Evolutionary conservation across 768 basidiomycete species (phyloP).

Genomic region (Trichaptum fuscoviolaceum): DNA sequence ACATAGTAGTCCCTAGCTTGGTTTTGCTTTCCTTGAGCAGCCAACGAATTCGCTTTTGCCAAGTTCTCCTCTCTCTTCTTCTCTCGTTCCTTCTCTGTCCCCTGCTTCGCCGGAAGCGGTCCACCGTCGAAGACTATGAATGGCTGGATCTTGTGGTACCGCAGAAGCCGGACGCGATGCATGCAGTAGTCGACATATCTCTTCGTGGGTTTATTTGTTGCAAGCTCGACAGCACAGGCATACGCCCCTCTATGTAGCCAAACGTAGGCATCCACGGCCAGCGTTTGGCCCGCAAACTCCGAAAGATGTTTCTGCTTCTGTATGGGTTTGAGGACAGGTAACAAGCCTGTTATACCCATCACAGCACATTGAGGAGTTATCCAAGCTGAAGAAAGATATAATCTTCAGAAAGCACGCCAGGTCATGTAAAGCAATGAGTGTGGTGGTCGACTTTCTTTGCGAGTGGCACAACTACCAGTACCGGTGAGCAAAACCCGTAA

Average conservation of each 20-base stretch:
- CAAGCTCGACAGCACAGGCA: conserved; percentile 86
- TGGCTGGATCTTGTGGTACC: conserved; percentile 79
- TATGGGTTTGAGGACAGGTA: conserved; percentile 88
- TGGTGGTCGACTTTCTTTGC: neutral
- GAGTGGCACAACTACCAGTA: neutral
- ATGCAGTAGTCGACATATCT: conserved; percentile 97
- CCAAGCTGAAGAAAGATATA: neutral
- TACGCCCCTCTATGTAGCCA: conserved; percentile 90
- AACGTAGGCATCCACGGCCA: conserved; percentile 94
- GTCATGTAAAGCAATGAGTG: neutral
- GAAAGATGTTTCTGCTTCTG: conserved; percentile 73
- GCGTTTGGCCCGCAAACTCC: conserved; percentile 75
- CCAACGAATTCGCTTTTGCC: conserved; percentile 63
- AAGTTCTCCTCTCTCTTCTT: conserved; percentile 73
- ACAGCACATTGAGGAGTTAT: neutral
- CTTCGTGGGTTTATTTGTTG: conserved; percentile 74
- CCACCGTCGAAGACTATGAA: conserved; percentile 97
- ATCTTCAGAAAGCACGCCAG: neutral
- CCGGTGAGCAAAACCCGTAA: neutral
- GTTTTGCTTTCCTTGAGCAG: conserved; percentile 69
- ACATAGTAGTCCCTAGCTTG: conserved; percentile 86
- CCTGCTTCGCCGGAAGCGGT: conserved; percentile 88
- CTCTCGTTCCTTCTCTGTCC: conserved; percentile 79
- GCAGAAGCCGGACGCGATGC: conserved; percentile 82
- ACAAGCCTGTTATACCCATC: conserved; percentile 91